Base-by-base conservation (phyloP, 108 stramenopile genomes). In the Pseudonitzschia multiseries region DNA sequence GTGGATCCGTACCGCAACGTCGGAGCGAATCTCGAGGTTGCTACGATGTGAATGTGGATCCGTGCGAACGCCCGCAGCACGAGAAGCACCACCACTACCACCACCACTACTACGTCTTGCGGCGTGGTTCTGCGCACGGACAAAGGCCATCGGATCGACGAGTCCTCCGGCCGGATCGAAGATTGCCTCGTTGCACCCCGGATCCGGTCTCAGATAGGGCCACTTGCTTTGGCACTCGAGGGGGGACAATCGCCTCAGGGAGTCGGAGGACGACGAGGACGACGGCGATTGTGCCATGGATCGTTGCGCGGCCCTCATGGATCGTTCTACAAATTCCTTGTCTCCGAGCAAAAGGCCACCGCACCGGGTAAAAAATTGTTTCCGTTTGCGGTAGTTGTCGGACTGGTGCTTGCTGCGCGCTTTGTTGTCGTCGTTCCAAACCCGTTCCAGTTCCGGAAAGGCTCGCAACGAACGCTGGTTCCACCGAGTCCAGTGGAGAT, bases 161-260 rank as follows among this genome's bases (percentile, higher is more conserved):
- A 62, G 27, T 5, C 61, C 61, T 0, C 61, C 61, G 27, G 32
- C 36, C 6, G 61, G 36, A 33, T 62, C 61, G 40, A 62, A 62
- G 27, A 62, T 17, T 14, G 61, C 61, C 33, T 31, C 1, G 4
- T 62, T 24, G 22, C 32, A 62, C 31, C 61, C 61, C 31, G 36
- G 27, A 2, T 62, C 31, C 20, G 61, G 61, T 31, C n/a, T 62
- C 33, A 62, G 61, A 62, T n/a, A 62, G 13, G 61, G 32, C 61
- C 61, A 62, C 31, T 40, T 62, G 0, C 10, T 0, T 13, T 20
- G 33, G 31, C 61, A 62, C 15, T 62, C 33, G 2, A 27, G n/a
- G 32, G 61, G 61, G 4, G 61, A 62, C 33, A 62, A 4, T 14
- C 27, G 27, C 57, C 21, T 27, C 15, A 62, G n/a, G 24, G 33